phyloP scores from a whole-genome alignment of 257 asterid genomes.

The Avicennia marina region DNA sequence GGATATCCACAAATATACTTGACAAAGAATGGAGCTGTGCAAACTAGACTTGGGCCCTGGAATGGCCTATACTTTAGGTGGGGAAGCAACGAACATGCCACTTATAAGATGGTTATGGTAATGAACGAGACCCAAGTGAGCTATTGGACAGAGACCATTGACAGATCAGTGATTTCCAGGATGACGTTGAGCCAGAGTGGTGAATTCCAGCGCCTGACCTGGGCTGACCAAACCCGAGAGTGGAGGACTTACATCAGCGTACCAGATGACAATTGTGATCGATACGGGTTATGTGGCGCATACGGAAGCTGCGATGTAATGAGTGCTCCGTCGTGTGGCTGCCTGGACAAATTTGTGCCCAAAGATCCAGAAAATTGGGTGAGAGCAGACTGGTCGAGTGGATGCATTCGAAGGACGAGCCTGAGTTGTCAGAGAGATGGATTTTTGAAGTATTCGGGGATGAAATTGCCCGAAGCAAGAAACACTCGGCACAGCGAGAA shows the following conservation, averaged over 20 bases:
- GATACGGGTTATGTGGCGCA: not conserved
- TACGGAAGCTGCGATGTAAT: not conserved
- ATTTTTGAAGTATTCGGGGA: not conserved
- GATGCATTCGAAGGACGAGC: not conserved
- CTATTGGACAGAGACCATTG: not conserved
- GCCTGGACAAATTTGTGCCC: not conserved
- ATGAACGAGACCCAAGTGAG: not conserved
- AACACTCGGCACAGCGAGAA: not conserved
- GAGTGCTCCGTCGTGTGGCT: not conserved
- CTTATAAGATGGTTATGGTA: not conserved
- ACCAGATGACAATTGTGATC: not conserved
- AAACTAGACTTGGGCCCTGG: not conserved
- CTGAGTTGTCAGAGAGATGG: not conserved
- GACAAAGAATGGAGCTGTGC: not conserved
- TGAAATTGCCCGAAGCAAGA: not conserved
- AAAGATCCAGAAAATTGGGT: not conserved
- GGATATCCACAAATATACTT: not conserved
- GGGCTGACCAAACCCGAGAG: not conserved
- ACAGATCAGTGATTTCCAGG: not conserved
- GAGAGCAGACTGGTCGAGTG: not conserved
- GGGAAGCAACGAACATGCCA: no score
- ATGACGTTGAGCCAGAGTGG: not conserved
- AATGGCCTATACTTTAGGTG: not conserved
- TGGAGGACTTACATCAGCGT: not conserved
- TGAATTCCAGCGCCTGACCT: not conserved